Evolutionary conservation across 2,329 filamentous ascomycete species (phyloP).

Genomic region (Talaromyces sp.): DNA sequence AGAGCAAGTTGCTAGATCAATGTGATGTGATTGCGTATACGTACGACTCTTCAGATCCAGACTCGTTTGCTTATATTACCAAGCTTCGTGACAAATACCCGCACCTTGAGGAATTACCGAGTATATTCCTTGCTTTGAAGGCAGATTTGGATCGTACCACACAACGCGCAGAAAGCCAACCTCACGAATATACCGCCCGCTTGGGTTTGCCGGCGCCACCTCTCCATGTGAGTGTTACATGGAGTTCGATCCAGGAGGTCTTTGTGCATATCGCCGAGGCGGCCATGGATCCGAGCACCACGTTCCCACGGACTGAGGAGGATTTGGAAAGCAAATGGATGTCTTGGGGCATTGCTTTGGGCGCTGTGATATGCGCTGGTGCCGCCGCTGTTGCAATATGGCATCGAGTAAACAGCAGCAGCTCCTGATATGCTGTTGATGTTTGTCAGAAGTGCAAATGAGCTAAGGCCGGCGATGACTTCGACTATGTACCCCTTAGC

Average conservation of each 20-base stretch:
- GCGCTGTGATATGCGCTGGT: slow-evolving; percentile 59
- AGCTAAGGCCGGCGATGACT: too few relatives aligned
- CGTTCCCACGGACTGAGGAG: slow-evolving; percentile 85
- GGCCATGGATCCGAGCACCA: slow-evolving; percentile 80
- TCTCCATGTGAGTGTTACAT: slow-evolving; percentile 89
- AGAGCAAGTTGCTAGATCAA: slow-evolving; percentile 72
- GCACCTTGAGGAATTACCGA: slow-evolving; percentile 80
- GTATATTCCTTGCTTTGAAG: slow-evolving; percentile 89
- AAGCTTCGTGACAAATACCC: slow-evolving; percentile 72
- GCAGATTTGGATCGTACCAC: slow-evolving; percentile 94
- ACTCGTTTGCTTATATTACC: slow-evolving; percentile 90
- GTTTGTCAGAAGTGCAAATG: too few relatives aligned
- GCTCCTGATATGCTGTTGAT: slow-evolving; percentile 7
- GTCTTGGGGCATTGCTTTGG: slow-evolving; percentile 77
- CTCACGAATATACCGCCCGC: slow-evolving; percentile 80
- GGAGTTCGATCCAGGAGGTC: slow-evolving; percentile 88
- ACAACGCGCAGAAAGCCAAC: slow-evolving; percentile 85
- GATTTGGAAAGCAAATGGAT: slow-evolving; percentile 72
- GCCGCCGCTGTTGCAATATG: slow-evolving; percentile 58
- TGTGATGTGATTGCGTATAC: slow-evolving; percentile 93
- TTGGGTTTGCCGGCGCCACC: slow-evolving; percentile 80
- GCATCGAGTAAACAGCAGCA: slow-evolving; percentile 45
- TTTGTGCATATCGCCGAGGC: slow-evolving; percentile 90
- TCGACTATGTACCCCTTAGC: neutral
- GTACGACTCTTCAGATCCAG: slow-evolving; percentile 94